These are phyloP conservation scores for Beauveria pseudobassiana DNA, from an alignment of 2,329 filamentous ascomycete genomes.

Conservation along the genomic window DNA sequence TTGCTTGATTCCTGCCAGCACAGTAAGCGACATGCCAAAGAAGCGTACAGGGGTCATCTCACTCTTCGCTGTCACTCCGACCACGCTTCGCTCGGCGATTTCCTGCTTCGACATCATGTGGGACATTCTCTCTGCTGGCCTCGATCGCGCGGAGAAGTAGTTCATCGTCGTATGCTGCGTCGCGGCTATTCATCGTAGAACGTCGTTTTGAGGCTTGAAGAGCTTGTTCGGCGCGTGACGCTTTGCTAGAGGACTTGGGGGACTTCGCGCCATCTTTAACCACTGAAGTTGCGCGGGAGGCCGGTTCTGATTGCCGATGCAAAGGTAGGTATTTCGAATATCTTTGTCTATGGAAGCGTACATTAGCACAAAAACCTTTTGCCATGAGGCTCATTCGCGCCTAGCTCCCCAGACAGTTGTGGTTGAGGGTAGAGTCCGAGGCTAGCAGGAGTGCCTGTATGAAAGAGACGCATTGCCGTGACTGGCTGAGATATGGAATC, in stretches of 20 bases:
- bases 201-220: slow-evolving; percentile 67
- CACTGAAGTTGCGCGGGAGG: slow-evolving; percentile 56
- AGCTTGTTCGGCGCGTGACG: slow-evolving; percentile 42
- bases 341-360: slow-evolving; percentile 41
- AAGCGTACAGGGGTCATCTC: slow-evolving; percentile 34
- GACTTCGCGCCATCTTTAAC: slow-evolving; percentile 54
- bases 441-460: neutral
- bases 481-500: neutral
- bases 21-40: slow-evolving; percentile 17
- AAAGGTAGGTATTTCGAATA: slow-evolving; percentile 60
- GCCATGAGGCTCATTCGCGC: neutral
- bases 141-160: slow-evolving; percentile 84
- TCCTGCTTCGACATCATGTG: slow-evolving; percentile 40
- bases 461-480: no score
- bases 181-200: slow-evolving; percentile 95
- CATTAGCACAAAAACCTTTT: slow-evolving; percentile 12
- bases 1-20: slow-evolving; percentile 55
- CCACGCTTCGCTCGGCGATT: slow-evolving; percentile 68
- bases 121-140: slow-evolving; percentile 79
- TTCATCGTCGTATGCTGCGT: slow-evolving; percentile 92
- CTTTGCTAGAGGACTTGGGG: slow-evolving; percentile 48
- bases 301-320: slow-evolving; percentile 46
- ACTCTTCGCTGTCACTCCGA: slow-evolving; percentile 93
- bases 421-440: neutral
- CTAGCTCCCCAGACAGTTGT: neutral